Evolutionary conservation across 2,329 filamentous ascomycete species (phyloP), one percentile per base, ranked within the genome.

Genomic region (Ceratocystis eucalypticola): DNA sequence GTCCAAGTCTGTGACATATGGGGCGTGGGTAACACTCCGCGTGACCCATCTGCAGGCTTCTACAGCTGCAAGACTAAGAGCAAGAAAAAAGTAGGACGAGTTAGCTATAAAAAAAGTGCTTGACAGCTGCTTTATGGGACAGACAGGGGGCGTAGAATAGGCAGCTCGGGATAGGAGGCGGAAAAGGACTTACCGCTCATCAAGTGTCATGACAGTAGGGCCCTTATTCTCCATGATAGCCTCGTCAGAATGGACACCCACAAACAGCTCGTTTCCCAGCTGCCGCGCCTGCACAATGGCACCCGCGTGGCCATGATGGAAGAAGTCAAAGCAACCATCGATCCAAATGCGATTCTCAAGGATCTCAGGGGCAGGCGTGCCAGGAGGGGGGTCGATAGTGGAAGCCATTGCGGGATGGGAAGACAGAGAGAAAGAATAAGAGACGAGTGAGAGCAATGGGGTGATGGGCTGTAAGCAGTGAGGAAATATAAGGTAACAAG

Each of bases 251-350:
- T 99, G 94, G 64, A 99, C 88, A 68, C 94, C 94, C 45, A 96
- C 91, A 70, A 90, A 87, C 62, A 99, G 85, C 78, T 96, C 90
- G 70, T 84, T 85, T 71, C 94, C 94, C 22, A 97, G 83, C 75
- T 91, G 91, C 70, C 94, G 89, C 63, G 94, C 94, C 77, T 99
- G 94, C 62, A 99, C 85, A 82, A 97, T 96, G 70, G 94, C 94
- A 68, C 94, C 94, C 4, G 94, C 94, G 79, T 99, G 94, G 72
- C 89, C 94, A 75, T 97, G 94, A 76, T 99, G 94, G 78, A 92
- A 95, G 77, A 99, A 99, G 79, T 99, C 94, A 79, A 96, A 99
- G 81, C 94, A 99, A 69, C 94, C 94, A 75, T 99, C 94, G 30
- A 99, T 89, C 95, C 95, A 99, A 72, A 99, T 89, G 70, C 93